These are phyloP conservation scores for Haplosporangium gracile DNA, from an alignment of 192 early-diverging fungal genomes.

Conservation along the genomic window DNA sequence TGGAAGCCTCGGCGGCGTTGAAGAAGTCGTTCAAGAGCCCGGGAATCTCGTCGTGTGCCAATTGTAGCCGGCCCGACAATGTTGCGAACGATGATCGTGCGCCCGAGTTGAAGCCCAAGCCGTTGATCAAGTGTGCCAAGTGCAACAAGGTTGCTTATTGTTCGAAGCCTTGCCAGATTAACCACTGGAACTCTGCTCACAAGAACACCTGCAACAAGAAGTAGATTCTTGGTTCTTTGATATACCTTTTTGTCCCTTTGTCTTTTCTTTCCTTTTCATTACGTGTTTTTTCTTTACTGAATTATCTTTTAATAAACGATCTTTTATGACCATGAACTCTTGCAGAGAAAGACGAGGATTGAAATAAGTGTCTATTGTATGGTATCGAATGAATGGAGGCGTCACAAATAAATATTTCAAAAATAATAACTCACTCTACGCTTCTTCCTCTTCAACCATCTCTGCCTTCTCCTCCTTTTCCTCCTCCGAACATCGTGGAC, in stretches of 20 bases:
- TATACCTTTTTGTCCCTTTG: background rate
- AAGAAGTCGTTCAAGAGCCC: conserved; percentile 57
- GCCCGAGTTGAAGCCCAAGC: conserved; percentile 52
- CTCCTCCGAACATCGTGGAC: conserved; percentile 67
- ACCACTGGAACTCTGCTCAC: conserved; percentile 65
- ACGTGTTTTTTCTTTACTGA: background rate
- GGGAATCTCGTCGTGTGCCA: conserved; percentile 59
- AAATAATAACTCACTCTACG: background rate
- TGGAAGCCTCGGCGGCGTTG: conserved; percentile 37
- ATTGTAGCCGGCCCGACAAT: conserved; percentile 59
- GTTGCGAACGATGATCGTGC: conserved; percentile 47
- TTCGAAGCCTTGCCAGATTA: conserved; percentile 69
- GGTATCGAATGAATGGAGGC: background rate
- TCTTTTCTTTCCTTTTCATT: background rate
- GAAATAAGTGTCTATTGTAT: background rate
- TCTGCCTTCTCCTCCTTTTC: conserved; percentile 60
- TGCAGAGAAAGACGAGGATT: background rate
- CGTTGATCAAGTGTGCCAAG: conserved; percentile 64
- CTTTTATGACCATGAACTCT: background rate
- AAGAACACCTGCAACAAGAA: conserved; percentile 61
- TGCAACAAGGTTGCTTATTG: conserved; percentile 70
- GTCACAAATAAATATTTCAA: background rate
- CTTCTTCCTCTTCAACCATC: background rate
- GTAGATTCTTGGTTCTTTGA: background rate
- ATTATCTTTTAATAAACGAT: background rate